Percentiles rank a stretch among this genome's conserved stretches.
These are phyloP conservation scores for Ophiognomonia clavigignenti-juglandacearum DNA, from an alignment of 2,329 filamentous ascomycete genomes.

Conservation along the genomic window DNA sequence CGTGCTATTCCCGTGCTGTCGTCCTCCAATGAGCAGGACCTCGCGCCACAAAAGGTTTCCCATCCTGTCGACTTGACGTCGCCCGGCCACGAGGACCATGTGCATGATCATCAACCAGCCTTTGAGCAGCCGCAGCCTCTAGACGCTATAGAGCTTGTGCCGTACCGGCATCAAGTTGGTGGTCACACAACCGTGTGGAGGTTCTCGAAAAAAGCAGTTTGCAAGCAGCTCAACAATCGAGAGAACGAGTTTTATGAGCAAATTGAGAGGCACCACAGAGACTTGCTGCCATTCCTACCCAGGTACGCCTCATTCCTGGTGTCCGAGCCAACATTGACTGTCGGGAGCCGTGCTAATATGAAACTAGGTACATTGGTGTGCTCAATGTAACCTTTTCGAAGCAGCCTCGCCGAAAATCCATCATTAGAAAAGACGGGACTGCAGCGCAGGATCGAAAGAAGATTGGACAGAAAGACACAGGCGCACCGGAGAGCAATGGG, in stretches of 20 bases:
- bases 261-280: conserved; percentile 84
- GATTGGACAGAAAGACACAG: conserved; percentile 25
- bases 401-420: conserved; percentile 61
- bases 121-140: conserved; percentile 62
- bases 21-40: conserved; percentile 21
- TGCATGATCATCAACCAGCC: conserved; percentile 47
- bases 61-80: conserved; percentile 33
- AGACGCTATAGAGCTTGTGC: conserved; percentile 91
- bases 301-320: conserved; percentile 57
- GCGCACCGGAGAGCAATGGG: conserved; percentile 18
- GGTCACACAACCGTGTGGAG: conserved; percentile 95
- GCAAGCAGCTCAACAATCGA: conserved; percentile 95
- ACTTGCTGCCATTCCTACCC: conserved; percentile 85
- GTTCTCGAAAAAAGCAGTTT: conserved; percentile 90
- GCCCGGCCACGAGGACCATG: conserved; percentile 41
- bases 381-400: conserved; percentile 95
- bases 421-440: conserved; percentile 44
- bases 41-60: conserved; percentile 26
- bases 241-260: conserved; percentile 99
- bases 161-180: conserved; percentile 95
- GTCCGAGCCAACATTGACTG: no score
- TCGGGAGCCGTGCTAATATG: no score
- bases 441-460: conserved; percentile 30
- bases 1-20: background rate
- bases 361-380: conserved; percentile 83